These are phyloP conservation scores for Corymbia maculata DNA, from an alignment of 345 rosid species.

Conservation along the genomic window DNA sequence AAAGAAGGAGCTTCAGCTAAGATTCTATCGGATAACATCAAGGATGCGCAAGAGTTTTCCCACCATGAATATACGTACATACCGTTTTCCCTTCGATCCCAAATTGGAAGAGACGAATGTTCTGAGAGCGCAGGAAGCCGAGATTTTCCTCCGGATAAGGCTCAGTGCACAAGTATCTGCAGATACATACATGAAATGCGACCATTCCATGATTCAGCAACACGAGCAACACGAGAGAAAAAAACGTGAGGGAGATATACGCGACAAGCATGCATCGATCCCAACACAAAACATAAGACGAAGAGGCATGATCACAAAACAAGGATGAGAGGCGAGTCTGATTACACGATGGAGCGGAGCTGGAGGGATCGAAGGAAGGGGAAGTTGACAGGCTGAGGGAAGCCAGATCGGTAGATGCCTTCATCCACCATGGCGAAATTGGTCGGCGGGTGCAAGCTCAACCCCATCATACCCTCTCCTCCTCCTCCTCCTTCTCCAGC, in stretches of 20 bases:
- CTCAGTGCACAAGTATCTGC: conserved; percentile 79
- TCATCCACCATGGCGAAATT: conserved; percentile 85
- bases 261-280: neutral
- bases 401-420: conserved; percentile 64
- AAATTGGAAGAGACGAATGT: conserved; percentile 61
- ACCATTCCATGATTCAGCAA: neutral
- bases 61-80: neutral
- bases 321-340: neutral
- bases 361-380: conserved; percentile 51
- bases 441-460: conserved; percentile 25
- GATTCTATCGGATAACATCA: neutral
- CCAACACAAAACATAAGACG: neutral
- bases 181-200: neutral
- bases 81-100: conserved; percentile 86
- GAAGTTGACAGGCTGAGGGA: conserved; percentile 54
- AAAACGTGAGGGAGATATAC: neutral
- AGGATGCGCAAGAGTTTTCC: neutral
- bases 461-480: neutral
- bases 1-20: neutral
- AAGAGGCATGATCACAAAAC: neutral
- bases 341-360: conserved; percentile 71
- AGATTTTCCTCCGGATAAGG: conserved; percentile 69
- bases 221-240: neutral
- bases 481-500: neutral
- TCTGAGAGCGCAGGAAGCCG: conserved; percentile 38